phyloP scores from a whole-genome alignment of 345 rosid species.

The Boechera divaricarpa region DNA sequence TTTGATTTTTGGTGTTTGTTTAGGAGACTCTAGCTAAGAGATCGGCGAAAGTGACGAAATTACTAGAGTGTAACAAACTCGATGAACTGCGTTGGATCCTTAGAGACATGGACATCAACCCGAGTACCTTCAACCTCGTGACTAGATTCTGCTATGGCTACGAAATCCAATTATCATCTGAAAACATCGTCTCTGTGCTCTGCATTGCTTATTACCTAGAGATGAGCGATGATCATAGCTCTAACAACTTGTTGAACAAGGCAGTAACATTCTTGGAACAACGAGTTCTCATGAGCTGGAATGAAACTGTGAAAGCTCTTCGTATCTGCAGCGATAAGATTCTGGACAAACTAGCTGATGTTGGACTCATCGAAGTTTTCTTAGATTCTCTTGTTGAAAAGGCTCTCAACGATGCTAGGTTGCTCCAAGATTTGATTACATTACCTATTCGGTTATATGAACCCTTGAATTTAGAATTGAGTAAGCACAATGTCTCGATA shows the following conservation, averaged over 20 bases:
- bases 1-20: constrained; percentile 2
- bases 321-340: constrained; percentile 44
- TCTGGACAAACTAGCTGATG: constrained; percentile 47
- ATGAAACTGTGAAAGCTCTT: constrained; percentile 67
- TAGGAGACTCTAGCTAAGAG: constrained; percentile 68
- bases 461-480: constrained; percentile 49
- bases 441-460: constrained; percentile 65
- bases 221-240: constrained; percentile 71
- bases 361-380: constrained; percentile 63
- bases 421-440: constrained; percentile 60
- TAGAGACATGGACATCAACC: constrained; percentile 57
- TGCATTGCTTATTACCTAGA: constrained; percentile 66
- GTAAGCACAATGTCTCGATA: constrained; percentile 47
- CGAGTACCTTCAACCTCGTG: constrained; percentile 59
- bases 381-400: constrained; percentile 62
- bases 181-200: constrained; percentile 67
- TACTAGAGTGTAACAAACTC: constrained; percentile 46
- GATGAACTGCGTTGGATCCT: constrained; percentile 51
- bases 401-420: constrained; percentile 55
- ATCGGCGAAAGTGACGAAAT: constrained; percentile 63
- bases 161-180: constrained; percentile 54
- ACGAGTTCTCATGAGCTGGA: constrained; percentile 73
- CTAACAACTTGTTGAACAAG: constrained; percentile 59
- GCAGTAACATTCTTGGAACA: constrained; percentile 55
- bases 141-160: constrained; percentile 78